Conservation (phyloP, 305 asterid species). For the Fraxinus paxiana region DNA sequence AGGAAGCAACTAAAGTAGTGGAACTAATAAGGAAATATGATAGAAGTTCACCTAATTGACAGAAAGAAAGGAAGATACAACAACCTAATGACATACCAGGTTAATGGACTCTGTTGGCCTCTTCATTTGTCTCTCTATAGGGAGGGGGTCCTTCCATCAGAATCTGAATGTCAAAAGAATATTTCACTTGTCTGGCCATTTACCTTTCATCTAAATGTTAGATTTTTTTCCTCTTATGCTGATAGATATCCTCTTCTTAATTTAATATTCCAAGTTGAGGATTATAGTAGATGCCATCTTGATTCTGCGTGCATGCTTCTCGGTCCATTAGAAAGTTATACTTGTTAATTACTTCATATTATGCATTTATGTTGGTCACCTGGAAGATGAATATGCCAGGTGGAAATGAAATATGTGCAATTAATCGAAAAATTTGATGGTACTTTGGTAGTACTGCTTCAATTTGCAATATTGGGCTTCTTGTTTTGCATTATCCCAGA, state of each 20-base stretch:
- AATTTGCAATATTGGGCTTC: not conserved
- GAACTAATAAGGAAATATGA: not conserved
- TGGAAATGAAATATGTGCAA: not conserved
- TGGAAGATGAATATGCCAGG: not conserved
- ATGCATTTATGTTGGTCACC: not conserved
- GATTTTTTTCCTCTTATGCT: slow-evolving; percentile 3
- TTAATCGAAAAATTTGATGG: not conserved
- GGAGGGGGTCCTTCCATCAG: not conserved
- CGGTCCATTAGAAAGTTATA: not conserved
- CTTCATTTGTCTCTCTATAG: not conserved
- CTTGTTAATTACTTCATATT: not conserved
- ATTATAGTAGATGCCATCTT: not conserved
- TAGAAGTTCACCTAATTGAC: not conserved
- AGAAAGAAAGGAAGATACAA: not conserved
- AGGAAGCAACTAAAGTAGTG: slow-evolving; percentile 3
- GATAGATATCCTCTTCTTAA: slow-evolving; percentile 9
- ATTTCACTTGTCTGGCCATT: not conserved
- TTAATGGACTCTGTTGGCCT: not conserved
- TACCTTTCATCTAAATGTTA: not conserved
- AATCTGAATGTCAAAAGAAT: not conserved
- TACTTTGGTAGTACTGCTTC: not conserved
- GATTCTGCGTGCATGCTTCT: slow-evolving; percentile 8
- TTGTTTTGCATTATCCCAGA: not conserved
- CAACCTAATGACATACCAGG: not conserved
- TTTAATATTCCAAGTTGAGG: slow-evolving; percentile 12